phyloP scores from a whole-genome alignment of 78 protist genomes.

The Pelomyxa schiedti region DNA sequence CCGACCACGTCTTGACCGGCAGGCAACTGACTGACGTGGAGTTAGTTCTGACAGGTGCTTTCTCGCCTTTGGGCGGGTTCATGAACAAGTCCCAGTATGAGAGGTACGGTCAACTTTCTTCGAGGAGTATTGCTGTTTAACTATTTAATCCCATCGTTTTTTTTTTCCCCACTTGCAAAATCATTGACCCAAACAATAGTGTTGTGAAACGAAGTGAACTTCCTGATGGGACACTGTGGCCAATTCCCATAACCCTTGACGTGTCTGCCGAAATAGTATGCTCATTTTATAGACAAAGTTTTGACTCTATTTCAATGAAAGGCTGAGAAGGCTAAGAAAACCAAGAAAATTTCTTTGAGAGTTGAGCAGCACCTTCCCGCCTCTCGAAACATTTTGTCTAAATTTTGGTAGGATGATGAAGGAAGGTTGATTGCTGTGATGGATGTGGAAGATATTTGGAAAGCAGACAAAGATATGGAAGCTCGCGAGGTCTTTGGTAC shows the following conservation, averaged over 20 bases:
- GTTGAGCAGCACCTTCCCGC: not conserved
- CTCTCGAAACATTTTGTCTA: not conserved
- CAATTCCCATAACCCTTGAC: constrained; percentile 59
- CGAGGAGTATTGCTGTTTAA: too few species aligned
- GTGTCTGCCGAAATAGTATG: not conserved
- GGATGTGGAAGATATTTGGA: constrained; percentile 8
- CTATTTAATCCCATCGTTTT: too few species aligned
- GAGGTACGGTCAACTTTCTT: not conserved
- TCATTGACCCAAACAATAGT: too few species aligned
- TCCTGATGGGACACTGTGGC: constrained; percentile 43
- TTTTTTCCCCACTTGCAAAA: too few species aligned
- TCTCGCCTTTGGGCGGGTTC: not conserved
- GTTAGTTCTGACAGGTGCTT: not conserved
- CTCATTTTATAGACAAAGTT: too few species aligned
- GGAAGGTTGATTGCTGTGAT: constrained; percentile 30
- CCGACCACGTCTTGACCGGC: not conserved
- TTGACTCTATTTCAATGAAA: not conserved
- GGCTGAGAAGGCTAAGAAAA: not conserved
- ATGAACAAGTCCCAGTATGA: not conserved
- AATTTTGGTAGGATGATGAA: constrained; percentile 16
- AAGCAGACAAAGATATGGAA: constrained; percentile 52
- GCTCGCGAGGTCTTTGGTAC: constrained; percentile 58
- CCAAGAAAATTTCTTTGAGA: not conserved
- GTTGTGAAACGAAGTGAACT: constrained; percentile 18
- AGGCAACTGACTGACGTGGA: not conserved